phyloP scores from a whole-genome alignment of 2,329 filamentous ascomycete species.

The Trichoderma atrobrunneum region DNA sequence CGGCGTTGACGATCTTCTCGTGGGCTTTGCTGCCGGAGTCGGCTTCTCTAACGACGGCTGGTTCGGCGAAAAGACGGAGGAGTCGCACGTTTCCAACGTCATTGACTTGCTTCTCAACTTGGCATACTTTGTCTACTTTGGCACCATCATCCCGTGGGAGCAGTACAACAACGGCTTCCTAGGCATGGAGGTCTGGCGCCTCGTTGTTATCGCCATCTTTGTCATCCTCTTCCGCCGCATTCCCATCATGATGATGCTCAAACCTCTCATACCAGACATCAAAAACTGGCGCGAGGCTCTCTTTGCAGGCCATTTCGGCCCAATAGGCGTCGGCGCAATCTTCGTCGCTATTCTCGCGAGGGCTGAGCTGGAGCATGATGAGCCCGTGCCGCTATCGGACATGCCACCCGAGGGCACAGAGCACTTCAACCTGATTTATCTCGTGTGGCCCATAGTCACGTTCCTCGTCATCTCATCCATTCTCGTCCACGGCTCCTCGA shows the following conservation, averaged over 20 bases:
- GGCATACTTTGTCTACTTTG: slow-evolving; percentile 97
- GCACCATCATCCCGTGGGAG: slow-evolving; percentile 94
- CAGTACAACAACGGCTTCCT: slow-evolving; percentile 75
- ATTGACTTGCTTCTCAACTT: slow-evolving; percentile 96
- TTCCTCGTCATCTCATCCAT: slow-evolving; percentile 96
- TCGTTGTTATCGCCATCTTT: slow-evolving; percentile 90
- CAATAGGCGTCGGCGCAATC: slow-evolving; percentile 94
- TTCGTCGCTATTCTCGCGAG: slow-evolving; percentile 91
- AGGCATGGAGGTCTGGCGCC: slow-evolving; percentile 79
- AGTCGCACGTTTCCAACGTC: slow-evolving; percentile 98
- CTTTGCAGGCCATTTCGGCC: slow-evolving; percentile 96
- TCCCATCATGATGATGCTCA: slow-evolving; percentile 86
- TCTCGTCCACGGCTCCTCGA: slow-evolving; percentile 93
- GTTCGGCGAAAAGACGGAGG: slow-evolving; percentile 97
- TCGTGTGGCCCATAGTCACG: slow-evolving; percentile 94
- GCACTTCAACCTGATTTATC: slow-evolving; percentile 68
- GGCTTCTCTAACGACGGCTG: slow-evolving; percentile 99
- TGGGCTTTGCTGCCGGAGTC: slow-evolving; percentile 94
- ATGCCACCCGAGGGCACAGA: slow-evolving; percentile 54
- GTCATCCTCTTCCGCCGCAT: slow-evolving; percentile 96
- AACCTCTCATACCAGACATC: slow-evolving; percentile 91
- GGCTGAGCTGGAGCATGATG: slow-evolving; percentile 79
- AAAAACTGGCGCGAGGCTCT: slow-evolving; percentile 97
- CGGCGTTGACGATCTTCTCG: slow-evolving; percentile 87
- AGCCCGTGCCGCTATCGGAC: slow-evolving; percentile 68